Base-by-base conservation (phyloP, 306 rosid species). In the Argentina anserina region DNA sequence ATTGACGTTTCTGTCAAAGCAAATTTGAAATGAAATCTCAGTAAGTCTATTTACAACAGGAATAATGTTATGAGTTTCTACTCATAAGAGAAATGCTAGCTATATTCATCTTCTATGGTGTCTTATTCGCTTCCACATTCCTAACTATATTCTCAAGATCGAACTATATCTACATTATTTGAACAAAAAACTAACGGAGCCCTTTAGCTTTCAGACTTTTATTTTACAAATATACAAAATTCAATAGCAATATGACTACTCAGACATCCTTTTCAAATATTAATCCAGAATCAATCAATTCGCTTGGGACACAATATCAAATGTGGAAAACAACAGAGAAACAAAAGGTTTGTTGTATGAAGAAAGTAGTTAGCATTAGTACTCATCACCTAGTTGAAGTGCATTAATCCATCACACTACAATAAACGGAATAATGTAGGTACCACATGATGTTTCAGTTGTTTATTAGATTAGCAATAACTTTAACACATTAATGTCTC, bases 401-500 rank as follows among this genome's bases (percentile, higher is more conserved):
- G 62, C 61, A 49, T 69, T 34, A 36, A 50, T n/a, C 56, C 28
- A 55, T 55, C 52, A 39, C 43, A 64, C 18, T 55, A 36, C 50
- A 5, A 37, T 21, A 3, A 33, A n/a, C 41, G 42, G 18, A 37
- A 45, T 56, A 59, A 46, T 18, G 39, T 56, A 45, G 52, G 65
- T 3, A 63, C 42, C 65, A 82, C 91, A 86, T 83, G 92, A 63
- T 78, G 67, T 75, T 53, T 64, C 65, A 42, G 61, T 75, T 70
- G 73, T 74, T 67, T 81, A 77, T 78, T 77, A 69, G 78, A 80
- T 50, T 39, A 76, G 42, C 76, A 78, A 85, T 74, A 85, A 77
- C 80, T 70, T 72, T 53, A 37, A 79, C 79, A 83, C 87, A 84
- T 87, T 87, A 82, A 84, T 84, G 90, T 84, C 84, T 65, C 79